Percentiles rank a stretch among this genome's conserved stretches.
phyloP scores from a whole-genome alignment of 2,329 filamentous ascomycete species.

The Ramichloridium luteum region DNA sequence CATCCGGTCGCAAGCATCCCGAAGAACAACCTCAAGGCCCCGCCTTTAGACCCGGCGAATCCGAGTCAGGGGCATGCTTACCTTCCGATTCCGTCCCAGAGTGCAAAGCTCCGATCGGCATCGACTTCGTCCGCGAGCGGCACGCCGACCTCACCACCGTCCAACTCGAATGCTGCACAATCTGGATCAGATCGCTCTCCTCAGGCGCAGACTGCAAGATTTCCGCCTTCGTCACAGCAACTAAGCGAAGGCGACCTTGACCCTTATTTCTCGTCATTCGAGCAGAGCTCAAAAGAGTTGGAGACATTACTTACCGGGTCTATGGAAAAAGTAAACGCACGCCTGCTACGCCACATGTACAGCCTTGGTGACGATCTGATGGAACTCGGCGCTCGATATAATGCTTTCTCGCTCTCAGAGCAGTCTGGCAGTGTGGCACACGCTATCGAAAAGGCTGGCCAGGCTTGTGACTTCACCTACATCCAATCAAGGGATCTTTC shows the following conservation, averaged over 20 bases:
- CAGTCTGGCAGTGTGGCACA: constrained; percentile 77
- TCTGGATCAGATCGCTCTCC: constrained; percentile 45
- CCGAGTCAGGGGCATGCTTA: constrained; percentile 76
- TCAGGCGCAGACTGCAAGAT: constrained; percentile 59
- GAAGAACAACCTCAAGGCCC: constrained; percentile 86
- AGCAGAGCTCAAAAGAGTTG: constrained; percentile 80
- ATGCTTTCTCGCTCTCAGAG: constrained; percentile 91
- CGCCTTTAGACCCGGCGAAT: constrained; percentile 90
- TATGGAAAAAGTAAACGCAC: constrained; percentile 92
- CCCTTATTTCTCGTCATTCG: constrained; percentile 90
- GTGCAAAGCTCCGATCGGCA: constrained; percentile 65
- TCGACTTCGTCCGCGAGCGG: constrained; percentile 36
- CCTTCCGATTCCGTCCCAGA: constrained; percentile 73
- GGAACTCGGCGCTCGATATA: constrained; percentile 89
- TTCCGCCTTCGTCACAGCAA: constrained; percentile 65
- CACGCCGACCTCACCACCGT: constrained; percentile 43
- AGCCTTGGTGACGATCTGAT: constrained; percentile 76
- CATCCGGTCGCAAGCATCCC: constrained; percentile 84
- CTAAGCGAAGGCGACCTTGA: constrained; percentile 84
- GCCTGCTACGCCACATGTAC: constrained; percentile 74
- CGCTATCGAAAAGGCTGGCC: constrained; percentile 86
- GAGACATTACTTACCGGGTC: constrained; percentile 79
- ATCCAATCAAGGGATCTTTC: constrained; percentile 90
- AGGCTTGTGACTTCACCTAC: constrained; percentile 91
- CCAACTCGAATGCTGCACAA: constrained; percentile 38